Evolutionary conservation across 2,329 filamentous ascomycete species (phyloP).

Genomic region (Penicillium thymicola): DNA sequence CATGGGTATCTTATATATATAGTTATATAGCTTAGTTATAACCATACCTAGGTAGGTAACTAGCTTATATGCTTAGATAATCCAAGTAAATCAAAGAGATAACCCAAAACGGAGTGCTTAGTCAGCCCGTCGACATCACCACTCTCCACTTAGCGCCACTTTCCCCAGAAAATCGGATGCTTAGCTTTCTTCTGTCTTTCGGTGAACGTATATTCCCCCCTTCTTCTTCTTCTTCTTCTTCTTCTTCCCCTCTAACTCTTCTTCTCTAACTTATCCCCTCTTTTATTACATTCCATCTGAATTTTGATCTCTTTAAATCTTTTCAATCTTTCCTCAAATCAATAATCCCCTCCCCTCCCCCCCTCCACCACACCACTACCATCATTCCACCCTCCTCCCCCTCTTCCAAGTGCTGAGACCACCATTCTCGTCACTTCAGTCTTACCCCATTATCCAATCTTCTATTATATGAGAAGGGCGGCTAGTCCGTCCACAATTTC

Average conservation of each 20-base stretch:
- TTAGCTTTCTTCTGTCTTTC: conserved; percentile 9
- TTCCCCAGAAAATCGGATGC: conserved; percentile 21
- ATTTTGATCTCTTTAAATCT: neutral
- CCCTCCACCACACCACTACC: neutral
- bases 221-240: neutral
- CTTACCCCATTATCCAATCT: neutral
- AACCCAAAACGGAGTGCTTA: neutral
- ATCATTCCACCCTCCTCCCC: neutral
- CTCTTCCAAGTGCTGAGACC: neutral
- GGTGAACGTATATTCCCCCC: neutral
- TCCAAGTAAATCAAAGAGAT: no score
- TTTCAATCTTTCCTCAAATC: neutral
- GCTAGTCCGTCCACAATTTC: conserved; percentile 23
- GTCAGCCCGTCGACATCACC: conserved; percentile 12
- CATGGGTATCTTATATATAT: neutral
- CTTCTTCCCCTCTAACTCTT: neutral
- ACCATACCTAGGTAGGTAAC: no score
- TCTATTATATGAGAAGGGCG: conserved; percentile 23
- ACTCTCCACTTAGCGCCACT: conserved; percentile 11
- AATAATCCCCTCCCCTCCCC: neutral
- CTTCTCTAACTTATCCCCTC: no score
- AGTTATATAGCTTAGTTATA: neutral
- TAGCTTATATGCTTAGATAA: neutral
- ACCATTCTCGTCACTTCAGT: neutral
- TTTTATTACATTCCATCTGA: no score